phyloP scores from a whole-genome alignment of 1,284 basidiomycete genomes.

The Fomitopsis palustris region DNA sequence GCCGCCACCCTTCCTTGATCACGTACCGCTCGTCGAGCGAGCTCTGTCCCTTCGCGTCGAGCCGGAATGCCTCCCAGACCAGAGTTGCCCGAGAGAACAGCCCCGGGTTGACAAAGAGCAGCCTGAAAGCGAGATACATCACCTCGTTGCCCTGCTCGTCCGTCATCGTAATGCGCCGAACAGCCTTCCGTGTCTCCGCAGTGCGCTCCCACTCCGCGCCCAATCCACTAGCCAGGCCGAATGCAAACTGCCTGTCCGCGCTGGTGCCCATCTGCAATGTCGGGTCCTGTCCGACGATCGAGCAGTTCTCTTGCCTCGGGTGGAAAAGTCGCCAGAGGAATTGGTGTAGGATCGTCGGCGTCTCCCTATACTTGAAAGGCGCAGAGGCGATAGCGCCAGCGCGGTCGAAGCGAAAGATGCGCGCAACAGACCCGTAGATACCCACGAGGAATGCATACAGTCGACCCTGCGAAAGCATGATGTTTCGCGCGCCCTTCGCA shows the following conservation, averaged over 20 bases:
- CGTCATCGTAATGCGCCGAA: background rate
- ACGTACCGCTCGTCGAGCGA: background rate
- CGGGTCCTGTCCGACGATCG: background rate
- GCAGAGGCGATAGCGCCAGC: conserved; percentile 1
- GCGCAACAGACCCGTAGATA: conserved; percentile 8
- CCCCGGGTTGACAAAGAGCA: background rate
- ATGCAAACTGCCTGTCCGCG: background rate
- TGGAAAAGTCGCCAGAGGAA: background rate
- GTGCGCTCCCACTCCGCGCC: background rate
- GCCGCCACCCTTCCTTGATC: background rate
- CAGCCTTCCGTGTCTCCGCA: background rate
- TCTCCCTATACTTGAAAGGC: background rate
- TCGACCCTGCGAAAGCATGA: conserved; percentile 10
- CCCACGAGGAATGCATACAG: conserved; percentile 12
- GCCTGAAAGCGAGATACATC: background rate
- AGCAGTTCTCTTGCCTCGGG: background rate
- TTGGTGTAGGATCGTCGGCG: background rate
- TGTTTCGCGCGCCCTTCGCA: conserved; percentile 7
- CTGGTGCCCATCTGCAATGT: background rate
- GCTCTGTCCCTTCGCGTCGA: background rate
- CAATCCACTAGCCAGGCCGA: background rate
- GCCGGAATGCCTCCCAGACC: background rate
- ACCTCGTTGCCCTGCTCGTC: background rate
- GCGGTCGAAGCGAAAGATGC: conserved; percentile 9
- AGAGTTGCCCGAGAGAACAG: background rate